These are phyloP conservation scores for Hypoxylon fragiforme DNA, from an alignment of 495 filamentous ascomycete genomes.

Conservation along the genomic window DNA sequence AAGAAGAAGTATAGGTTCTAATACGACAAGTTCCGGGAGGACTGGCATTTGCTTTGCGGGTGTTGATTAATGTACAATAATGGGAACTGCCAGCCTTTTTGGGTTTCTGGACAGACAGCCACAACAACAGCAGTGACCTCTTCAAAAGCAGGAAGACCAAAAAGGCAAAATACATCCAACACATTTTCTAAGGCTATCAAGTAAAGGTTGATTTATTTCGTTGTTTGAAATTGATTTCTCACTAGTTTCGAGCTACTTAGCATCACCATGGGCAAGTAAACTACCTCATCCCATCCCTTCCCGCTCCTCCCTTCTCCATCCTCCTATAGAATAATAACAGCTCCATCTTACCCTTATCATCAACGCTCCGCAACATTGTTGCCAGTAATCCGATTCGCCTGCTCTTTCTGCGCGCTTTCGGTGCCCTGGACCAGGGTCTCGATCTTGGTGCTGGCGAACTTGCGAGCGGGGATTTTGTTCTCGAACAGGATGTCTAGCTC, in stretches of 20 bases:
- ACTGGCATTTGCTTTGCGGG: slow-evolving; percentile 1
- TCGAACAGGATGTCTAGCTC: slow-evolving; percentile 64
- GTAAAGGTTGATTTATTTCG: no score
- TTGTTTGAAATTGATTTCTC: no score
- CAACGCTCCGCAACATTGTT: background rate
- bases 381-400: slow-evolving; percentile 24
- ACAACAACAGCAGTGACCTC: background rate
- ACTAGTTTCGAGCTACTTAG: no score
- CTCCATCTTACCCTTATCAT: background rate
- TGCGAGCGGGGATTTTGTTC: slow-evolving; percentile 48
- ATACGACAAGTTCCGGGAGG: background rate
- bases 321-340: no score
- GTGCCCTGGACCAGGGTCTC: slow-evolving; percentile 35
- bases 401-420: slow-evolving; percentile 36
- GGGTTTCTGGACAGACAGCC: background rate
- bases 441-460: slow-evolving; percentile 47
- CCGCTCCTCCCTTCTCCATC: no score
- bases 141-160: no score
- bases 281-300: no score
- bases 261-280: no score
- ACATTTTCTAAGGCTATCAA: no score
- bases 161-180: no score
- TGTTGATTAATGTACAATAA: slow-evolving; percentile 26
- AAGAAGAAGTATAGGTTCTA: slow-evolving; percentile 46
- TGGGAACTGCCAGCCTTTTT: background rate